Percentiles rank a stretch among this genome's conserved stretches.
Evolutionary conservation across 306 rosid species (phyloP).

Genomic region (Notholithocarpus densiflorus): DNA sequence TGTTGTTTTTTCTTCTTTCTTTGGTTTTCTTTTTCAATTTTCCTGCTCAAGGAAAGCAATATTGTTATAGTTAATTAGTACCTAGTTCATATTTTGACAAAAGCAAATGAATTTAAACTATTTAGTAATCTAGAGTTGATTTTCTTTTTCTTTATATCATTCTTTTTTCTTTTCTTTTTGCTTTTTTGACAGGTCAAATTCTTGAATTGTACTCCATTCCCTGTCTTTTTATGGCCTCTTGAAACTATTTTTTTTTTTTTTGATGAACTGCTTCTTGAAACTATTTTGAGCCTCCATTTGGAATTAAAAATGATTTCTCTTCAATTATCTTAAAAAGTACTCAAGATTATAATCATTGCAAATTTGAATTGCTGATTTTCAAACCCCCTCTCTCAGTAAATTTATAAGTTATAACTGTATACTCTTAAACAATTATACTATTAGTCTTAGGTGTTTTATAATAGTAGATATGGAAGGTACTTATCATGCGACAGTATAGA

Average conservation of each 20-base stretch:
- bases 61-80: conserved; percentile 16
- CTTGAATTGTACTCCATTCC: conserved; percentile 45
- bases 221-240: background rate
- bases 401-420: no score
- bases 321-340: background rate
- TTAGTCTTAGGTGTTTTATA: no score
- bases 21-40: background rate
- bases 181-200: conserved; percentile 44
- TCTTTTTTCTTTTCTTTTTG: conserved; percentile 4
- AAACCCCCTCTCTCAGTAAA: no score
- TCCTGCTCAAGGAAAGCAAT: background rate
- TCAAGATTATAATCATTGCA: background rate
- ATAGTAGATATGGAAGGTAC: no score
- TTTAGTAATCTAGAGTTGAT: background rate
- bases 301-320: background rate
- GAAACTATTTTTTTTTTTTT: conserved; percentile 2
- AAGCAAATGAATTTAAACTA: conserved; percentile 1
- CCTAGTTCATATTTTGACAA: conserved; percentile 25
- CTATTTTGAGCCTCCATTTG: background rate
- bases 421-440: no score
- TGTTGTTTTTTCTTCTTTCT: background rate
- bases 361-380: no score
- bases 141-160: background rate
- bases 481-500: no score
- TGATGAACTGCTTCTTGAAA: background rate